Conservation (phyloP, 1,284 basidiomycete genomes). For the Apiotrichum domesticum region DNA sequence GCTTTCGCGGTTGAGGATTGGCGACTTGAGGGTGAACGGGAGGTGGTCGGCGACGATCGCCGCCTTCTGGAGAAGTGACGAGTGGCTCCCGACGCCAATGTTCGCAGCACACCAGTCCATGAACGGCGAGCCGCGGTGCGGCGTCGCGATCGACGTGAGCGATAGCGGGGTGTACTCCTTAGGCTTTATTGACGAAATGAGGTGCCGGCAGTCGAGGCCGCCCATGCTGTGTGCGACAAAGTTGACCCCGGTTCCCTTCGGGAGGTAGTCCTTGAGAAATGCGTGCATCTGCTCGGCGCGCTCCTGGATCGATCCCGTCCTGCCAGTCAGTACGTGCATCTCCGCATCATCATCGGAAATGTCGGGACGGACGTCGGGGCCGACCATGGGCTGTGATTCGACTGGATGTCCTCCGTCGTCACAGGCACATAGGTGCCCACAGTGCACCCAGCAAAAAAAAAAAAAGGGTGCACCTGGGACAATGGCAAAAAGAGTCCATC, state of each 20-base stretch:
- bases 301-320: conserved; percentile 84
- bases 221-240: conserved; percentile 94
- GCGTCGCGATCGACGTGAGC: conserved; percentile 84
- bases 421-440: too few species aligned
- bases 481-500: not conserved
- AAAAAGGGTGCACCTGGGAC: not conserved
- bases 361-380: not conserved
- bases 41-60: conserved; percentile 27
- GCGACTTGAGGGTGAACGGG: conserved; percentile 51
- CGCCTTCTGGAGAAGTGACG: conserved; percentile 17
- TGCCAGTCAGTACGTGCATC: conserved; percentile 35
- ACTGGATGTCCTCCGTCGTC: too few species aligned
- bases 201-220: conserved; percentile 84
- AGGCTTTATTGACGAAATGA: conserved; percentile 81
- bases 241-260: conserved; percentile 67
- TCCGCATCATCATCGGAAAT: too few species aligned
- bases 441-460: not conserved
- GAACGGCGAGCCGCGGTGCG: conserved; percentile 92
- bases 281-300: conserved; percentile 73
- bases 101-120: conserved; percentile 98
- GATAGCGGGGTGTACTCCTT: conserved; percentile 78
- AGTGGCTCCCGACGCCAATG: conserved; percentile 65
- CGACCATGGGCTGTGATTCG: too few species aligned
- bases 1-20: conserved; percentile 44
- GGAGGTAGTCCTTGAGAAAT: conserved; percentile 62